Conservation (phyloP, 1,284 basidiomycete genomes). For the Boletus mariae region DNA sequence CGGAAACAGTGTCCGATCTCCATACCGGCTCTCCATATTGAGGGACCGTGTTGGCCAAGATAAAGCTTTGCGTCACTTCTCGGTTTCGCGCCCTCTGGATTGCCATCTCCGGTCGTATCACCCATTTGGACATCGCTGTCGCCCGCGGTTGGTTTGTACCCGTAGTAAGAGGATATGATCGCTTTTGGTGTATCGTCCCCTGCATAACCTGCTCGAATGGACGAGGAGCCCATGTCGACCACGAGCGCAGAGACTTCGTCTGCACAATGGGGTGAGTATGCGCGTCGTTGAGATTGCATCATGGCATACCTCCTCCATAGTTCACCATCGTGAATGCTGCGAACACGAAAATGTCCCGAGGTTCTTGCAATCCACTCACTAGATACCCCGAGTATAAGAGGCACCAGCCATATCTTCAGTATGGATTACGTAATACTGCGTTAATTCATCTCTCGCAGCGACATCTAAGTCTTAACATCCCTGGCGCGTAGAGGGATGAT, state of each 20-base stretch:
- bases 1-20: conserved; percentile 82
- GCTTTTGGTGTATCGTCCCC: conserved; percentile 96
- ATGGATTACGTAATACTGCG: background rate
- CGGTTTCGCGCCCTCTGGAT: conserved; percentile 28
- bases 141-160: conserved; percentile 53
- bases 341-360: background rate
- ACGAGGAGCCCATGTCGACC: conserved; percentile 89
- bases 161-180: conserved; percentile 88
- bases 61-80: conserved; percentile 64
- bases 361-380: background rate
- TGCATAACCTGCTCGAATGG: conserved; percentile 91
- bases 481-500: conserved; percentile 23
- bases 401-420: background rate
- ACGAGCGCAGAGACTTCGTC: conserved; percentile 96
- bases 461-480: background rate
- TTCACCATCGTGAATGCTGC: conserved; percentile 51
- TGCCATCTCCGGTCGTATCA: conserved; percentile 38
- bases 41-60: conserved; percentile 88
- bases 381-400: background rate
- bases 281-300: conserved; percentile 6
- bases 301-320: conserved; percentile 64
- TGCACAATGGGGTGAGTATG: conserved; percentile 28
- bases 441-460: background rate
- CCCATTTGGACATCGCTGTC: conserved; percentile 58
- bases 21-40: conserved; percentile 89